These are phyloP conservation scores for Prunus dulcis DNA, from an alignment of 306 rosid genomes.

Conservation along the genomic window DNA sequence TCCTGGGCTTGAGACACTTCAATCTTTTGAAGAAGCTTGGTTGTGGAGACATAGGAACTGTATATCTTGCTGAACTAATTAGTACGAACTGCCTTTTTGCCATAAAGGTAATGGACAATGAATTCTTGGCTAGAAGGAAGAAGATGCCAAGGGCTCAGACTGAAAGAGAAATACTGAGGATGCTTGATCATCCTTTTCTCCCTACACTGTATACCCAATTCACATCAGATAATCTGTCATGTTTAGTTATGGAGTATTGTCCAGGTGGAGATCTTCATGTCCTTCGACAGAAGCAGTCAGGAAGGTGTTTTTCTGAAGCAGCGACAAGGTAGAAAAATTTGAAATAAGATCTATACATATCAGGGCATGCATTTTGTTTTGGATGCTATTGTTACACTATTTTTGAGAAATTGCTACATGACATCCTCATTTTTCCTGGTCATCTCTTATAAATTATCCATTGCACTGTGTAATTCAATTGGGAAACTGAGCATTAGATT, in stretches of 20 bases:
- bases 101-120: conserved; percentile 97
- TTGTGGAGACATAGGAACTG: conserved; percentile 97
- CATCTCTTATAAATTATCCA: not conserved
- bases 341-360: not conserved
- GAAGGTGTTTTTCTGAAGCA: conserved; percentile 70
- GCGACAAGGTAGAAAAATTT: conserved; percentile 67
- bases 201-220: conserved; percentile 90
- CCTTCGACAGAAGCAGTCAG: conserved; percentile 83
- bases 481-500: not conserved
- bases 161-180: conserved; percentile 88
- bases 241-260: conserved; percentile 95
- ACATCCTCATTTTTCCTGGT: not conserved
- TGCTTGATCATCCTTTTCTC: conserved; percentile 97
- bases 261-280: conserved; percentile 99
- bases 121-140: conserved; percentile 84
- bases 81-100: conserved; percentile 85
- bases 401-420: not conserved
- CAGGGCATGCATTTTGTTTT: conserved; percentile 4
- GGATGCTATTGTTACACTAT: not conserved
- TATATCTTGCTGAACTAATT: conserved; percentile 85
- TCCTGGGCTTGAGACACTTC: conserved; percentile 72
- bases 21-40: conserved; percentile 96
- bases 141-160: conserved; percentile 98
- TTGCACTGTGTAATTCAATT: not conserved
- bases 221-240: conserved; percentile 88